These are phyloP conservation scores for Nicotiana benthamiana DNA, from an alignment of 257 asterid genomes.

Conservation along the genomic window DNA sequence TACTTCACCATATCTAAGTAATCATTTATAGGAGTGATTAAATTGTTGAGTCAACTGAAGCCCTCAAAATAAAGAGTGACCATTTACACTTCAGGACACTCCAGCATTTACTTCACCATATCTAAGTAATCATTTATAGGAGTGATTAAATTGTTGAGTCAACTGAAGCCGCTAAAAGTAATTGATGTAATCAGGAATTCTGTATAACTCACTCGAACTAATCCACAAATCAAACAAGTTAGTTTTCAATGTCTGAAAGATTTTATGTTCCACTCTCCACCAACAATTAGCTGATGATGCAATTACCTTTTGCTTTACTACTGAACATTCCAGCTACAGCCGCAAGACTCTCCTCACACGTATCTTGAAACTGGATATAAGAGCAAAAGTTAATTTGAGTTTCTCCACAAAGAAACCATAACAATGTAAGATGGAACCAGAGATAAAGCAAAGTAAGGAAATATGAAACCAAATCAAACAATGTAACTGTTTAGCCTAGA, in stretches of 20 bases:
- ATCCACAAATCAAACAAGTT: neutral
- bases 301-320: slow-evolving; percentile 94
- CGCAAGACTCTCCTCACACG: slow-evolving; percentile 96
- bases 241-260: neutral
- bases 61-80: neutral
- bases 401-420: neutral
- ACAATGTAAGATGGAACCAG: neutral
- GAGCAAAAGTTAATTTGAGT: slow-evolving; percentile 3
- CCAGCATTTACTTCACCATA: slow-evolving; percentile 1
- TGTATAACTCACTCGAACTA: neutral
- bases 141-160: neutral
- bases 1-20: slow-evolving; percentile 5
- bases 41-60: too few species aligned
- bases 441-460: neutral
- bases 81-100: neutral
- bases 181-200: neutral
- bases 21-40: too few species aligned
- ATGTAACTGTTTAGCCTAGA: neutral
- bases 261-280: neutral
- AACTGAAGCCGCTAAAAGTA: neutral
- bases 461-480: neutral
- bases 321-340: slow-evolving; percentile 99
- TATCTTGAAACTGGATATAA: slow-evolving; percentile 66
- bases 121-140: slow-evolving; percentile 4
- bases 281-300: slow-evolving; percentile 1